Base-by-base conservation (phyloP, 805 yeast genomes). In the Yarrowia hollandica region DNA sequence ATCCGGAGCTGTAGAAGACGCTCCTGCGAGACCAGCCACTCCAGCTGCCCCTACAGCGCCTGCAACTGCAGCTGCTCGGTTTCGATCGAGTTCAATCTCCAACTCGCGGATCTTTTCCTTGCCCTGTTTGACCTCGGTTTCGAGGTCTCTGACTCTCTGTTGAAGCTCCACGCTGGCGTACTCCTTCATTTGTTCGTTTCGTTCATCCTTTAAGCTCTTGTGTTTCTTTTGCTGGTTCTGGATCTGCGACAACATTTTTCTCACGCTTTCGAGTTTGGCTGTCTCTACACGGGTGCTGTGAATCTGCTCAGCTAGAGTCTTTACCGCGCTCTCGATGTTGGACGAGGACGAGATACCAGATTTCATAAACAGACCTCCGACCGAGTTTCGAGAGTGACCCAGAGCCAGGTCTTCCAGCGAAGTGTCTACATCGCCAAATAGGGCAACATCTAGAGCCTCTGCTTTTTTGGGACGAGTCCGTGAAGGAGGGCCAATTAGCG, bases 391-490 rank as follows among this genome's bases (percentile, higher is more conserved):
- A 3, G 72, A 68, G 59, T 72, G 73, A 26, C 67, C 70, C 33
- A 72, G 61, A 8, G 74, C 67, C 48, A 72, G 63, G 14, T 70
- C 67, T 23, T 72, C 75, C 41, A 72, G 61, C 7, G 72, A 62
- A 9, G 71, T 60, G 38, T 63, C 66, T 21, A 67, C 65, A 14
- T 68, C 72, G 19, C 75, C 75, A 57, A 72, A 72, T 1, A 72
- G 63, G 2, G 75, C 67, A 12, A 67, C 65, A 33, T 68, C 71
- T 22, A 68, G 63, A n/a, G 67, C 48, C 30, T 64, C 66, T 8
- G 64, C 46, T 33, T 59, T 61, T 21, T 31, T 54, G 18, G 39
- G 44, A n/a, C 48, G 48, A 2, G 31, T 12, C 18, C 34, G 39
- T 6, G 59, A 26, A 21, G 37, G 30, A 14, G 59, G 59, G 0